phyloP scores from a whole-genome alignment of 2,329 filamentous ascomycete genomes.

The Cladorrhinum sp. region DNA sequence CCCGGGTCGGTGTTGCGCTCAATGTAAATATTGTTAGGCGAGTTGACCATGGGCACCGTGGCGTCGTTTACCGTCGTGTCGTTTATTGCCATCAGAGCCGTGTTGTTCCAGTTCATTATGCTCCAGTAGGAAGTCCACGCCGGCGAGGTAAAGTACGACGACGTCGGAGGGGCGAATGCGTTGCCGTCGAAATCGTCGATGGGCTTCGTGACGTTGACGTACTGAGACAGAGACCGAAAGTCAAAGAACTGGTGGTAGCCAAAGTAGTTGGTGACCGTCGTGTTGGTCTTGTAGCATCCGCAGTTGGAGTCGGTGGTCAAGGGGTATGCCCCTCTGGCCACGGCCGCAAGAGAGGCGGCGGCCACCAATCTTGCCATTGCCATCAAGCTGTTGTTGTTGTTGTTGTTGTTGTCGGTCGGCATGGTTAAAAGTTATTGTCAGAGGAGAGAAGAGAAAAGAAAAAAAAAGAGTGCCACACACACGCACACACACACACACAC shows the following conservation, averaged over 20 bases:
- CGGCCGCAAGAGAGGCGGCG: background rate
- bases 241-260: constrained; percentile 39
- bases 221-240: constrained; percentile 34
- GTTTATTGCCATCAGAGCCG: constrained; percentile 24
- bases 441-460: background rate
- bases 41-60: constrained; percentile 38
- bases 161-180: constrained; percentile 30
- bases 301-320: constrained; percentile 32
- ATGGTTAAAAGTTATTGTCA: background rate
- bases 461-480: background rate
- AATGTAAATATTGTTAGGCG: constrained; percentile 41
- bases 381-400: background rate
- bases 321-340: constrained; percentile 19
- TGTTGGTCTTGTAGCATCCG: constrained; percentile 38
- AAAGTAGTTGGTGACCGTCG: constrained; percentile 34
- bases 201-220: constrained; percentile 31
- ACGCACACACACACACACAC: no score
- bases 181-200: constrained; percentile 31
- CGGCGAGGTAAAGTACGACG: constrained; percentile 32
- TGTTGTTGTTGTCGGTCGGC: background rate
- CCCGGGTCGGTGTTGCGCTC: constrained; percentile 34
- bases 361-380: background rate
- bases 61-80: constrained; percentile 29
- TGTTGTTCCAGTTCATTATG: constrained; percentile 39
- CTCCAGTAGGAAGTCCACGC: constrained; percentile 34